A percentile compares a stretch with the other conserved stretches of the same genome.
These are phyloP conservation scores for Tylopilus felleus DNA, from an alignment of 768 basidiomycete species.

Conservation along the genomic window DNA sequence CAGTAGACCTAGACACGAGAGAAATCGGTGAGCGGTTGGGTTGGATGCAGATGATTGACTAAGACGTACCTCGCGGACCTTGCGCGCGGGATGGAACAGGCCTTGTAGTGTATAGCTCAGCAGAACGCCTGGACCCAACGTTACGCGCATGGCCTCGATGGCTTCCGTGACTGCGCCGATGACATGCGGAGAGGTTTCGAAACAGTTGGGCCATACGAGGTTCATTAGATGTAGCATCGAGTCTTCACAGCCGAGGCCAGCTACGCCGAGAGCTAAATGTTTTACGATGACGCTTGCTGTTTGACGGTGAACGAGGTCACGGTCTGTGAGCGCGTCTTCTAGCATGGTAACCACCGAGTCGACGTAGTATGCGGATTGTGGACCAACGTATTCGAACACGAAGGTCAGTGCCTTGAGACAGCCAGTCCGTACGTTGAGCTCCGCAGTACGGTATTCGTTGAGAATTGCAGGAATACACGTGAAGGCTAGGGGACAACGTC, in stretches of 20 bases:
- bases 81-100: constrained; percentile 94
- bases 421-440: constrained; percentile 97
- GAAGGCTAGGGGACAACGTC: constrained; percentile 55
- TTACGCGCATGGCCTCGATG: constrained; percentile 95
- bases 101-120: constrained; percentile 93
- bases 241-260: constrained; percentile 96
- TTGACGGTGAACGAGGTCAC: constrained; percentile 97
- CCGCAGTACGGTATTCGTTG: constrained; percentile 97
- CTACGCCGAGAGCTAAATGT: constrained; percentile 94
- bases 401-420: constrained; percentile 98
- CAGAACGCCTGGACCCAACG: constrained; percentile 89
- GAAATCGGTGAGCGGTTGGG: not conserved
- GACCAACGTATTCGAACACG: constrained; percentile 99
- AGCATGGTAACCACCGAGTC: constrained; percentile 98
- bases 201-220: constrained; percentile 98
- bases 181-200: constrained; percentile 97
- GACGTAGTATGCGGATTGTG: constrained; percentile 93
- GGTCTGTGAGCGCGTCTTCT: constrained; percentile 96
- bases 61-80: constrained; percentile 85
- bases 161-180: constrained; percentile 99
- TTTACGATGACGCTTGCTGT: constrained; percentile 98
- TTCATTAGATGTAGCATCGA: constrained; percentile 98
- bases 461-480: constrained; percentile 98
- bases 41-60: not conserved
- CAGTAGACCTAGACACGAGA: constrained; percentile 61